Conservation (phyloP, 495 filamentous ascomycete genomes). For the Talaromyces nanjingensis region DNA sequence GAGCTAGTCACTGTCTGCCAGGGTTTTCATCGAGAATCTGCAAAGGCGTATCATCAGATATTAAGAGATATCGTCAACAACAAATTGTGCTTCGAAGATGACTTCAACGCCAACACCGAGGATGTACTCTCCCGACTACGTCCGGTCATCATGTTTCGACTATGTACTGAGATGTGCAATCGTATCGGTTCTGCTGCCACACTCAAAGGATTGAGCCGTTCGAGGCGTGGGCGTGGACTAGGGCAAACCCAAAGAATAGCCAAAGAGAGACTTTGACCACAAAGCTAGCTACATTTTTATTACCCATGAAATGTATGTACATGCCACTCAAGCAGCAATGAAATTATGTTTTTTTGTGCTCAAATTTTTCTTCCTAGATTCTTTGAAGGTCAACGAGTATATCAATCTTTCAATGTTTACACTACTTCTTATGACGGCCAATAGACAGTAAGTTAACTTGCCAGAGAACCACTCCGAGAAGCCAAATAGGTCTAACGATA, state of each 20-base stretch:
- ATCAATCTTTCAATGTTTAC: not conserved
- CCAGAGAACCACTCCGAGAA: too few species aligned
- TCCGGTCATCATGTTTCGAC: slow-evolving; percentile 8
- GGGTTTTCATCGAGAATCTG: not conserved
- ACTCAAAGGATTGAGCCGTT: not conserved
- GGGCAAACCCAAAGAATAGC: not conserved
- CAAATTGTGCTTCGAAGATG: not conserved
- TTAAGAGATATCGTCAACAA: not conserved
- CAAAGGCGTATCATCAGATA: not conserved
- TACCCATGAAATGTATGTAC: too few species aligned
- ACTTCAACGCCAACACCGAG: not conserved
- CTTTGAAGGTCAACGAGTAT: not conserved
- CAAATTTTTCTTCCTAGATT: not conserved
- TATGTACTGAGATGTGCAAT: slow-evolving; percentile 7
- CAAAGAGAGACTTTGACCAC: not conserved
- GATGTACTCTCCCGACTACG: not conserved
- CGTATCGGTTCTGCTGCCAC: not conserved
- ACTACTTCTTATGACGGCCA: too few species aligned
- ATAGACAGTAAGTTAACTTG: too few species aligned
- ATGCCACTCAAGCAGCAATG: not conserved
- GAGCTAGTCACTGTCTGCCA: not conserved
- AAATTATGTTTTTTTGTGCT: not conserved
- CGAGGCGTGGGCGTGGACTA: not conserved
- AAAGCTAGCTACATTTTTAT: not conserved
- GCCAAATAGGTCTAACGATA: too few species aligned